Evolutionary conservation across 306 rosid genomes (phyloP), one percentile per base, ranked within the genome.

Genomic region (Pterocarpus santalinus): DNA sequence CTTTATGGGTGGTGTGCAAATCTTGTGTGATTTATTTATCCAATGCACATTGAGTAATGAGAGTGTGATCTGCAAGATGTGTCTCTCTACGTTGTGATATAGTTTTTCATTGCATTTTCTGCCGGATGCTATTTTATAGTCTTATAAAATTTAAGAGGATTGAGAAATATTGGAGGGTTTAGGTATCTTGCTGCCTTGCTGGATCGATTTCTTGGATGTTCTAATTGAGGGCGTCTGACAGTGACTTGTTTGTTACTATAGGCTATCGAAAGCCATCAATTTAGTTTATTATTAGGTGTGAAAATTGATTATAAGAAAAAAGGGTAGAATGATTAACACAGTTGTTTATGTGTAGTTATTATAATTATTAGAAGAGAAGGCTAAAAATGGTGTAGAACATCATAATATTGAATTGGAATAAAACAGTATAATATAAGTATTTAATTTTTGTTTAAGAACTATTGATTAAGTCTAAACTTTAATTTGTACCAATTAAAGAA

Each of bases 1-100:
- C 71, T 61, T 65, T n/a, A 16, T n/a, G 76, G 28, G 78, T 83
- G 79, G 79, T 33, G 72, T 75, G 85, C 65, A 74, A 61, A 65
- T 66, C 34, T 69, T 61, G 51, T 75, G 13, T 55, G 44, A 41
- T 73, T 58, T 69, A 64, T 72, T 28, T 70, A 11, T 69, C 67
- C 68, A 76, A 61, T 68, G 71, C 69, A 51, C 65, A 36, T 47
- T 75, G 55, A 73, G 43, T 56, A 65, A 22, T 51, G 47, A 43
- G 55, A 38, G 49, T 38, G 79, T 72, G 79, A 32, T 41, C 51
- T 80, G 65, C 70, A 46, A 47, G 35, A 76, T 34, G 58, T 43
- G 17, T 55, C 2, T 52, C 52, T n/a, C 76, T 60, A 69, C 52
- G 77, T 69, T 47, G 33, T 53, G 44, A 12, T 56, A 62, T 39